Evolutionary conservation across 805 yeast genomes (phyloP).

Genomic region (Metschnikowia amazonensis): DNA sequence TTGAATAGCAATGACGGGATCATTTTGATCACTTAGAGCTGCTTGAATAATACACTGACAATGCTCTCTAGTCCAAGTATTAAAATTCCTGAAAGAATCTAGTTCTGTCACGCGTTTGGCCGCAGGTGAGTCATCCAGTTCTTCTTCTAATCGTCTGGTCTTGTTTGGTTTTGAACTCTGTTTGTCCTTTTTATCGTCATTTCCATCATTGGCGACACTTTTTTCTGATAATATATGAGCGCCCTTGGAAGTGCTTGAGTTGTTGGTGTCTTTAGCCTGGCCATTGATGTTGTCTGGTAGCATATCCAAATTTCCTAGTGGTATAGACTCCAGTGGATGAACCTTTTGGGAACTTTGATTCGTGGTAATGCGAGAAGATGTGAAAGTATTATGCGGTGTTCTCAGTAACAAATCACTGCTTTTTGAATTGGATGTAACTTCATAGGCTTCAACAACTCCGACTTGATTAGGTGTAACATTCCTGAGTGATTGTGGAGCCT

Average conservation of each 20-base stretch:
- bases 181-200: not conserved
- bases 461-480: not conserved
- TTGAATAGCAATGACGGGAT: slow-evolving; percentile 9
- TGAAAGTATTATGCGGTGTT: not conserved
- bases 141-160: not conserved
- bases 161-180: not conserved
- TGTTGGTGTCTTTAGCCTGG: not conserved
- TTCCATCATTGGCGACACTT: not conserved
- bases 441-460: not conserved
- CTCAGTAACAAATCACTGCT: not conserved
- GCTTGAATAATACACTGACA: slow-evolving; percentile 14
- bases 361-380: not conserved
- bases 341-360: not conserved
- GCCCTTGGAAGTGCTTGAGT: not conserved
- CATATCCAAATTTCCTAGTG: not conserved
- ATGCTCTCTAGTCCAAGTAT: slow-evolving; percentile 16
- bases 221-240: not conserved
- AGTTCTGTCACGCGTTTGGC: not conserved
- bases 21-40: slow-evolving; percentile 1
- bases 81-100: slow-evolving; percentile 7
- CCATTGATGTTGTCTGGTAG: not conserved
- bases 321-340: not conserved
- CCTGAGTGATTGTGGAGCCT: not conserved
- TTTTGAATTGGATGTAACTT: not conserved
- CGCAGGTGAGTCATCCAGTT: not conserved